A percentile compares a stretch with the other conserved stretches of the same genome.
Conservation (phyloP, 1,139 yeast genomes). For the Saccharomyces pastorianus region DNA sequence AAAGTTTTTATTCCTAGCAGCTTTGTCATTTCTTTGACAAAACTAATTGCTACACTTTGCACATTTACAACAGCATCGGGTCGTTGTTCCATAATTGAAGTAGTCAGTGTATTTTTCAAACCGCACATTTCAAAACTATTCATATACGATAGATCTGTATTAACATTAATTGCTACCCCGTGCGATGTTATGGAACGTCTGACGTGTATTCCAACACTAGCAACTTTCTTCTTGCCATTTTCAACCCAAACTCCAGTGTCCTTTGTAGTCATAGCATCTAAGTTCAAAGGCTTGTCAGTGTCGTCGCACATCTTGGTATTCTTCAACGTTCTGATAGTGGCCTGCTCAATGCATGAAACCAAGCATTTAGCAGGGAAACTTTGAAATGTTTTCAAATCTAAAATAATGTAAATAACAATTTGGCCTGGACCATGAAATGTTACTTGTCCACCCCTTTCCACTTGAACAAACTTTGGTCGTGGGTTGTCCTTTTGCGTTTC, state of each 20-base stretch:
- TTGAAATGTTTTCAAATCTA: conserved; percentile 60
- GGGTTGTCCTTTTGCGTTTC: conserved; percentile 32
- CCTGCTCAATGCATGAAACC: conserved; percentile 60
- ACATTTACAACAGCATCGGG: conserved; percentile 23
- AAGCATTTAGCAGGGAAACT: conserved; percentile 65
- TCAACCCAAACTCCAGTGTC: conserved; percentile 85
- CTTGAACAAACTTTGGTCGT: conserved; percentile 49
- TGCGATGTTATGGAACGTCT: conserved; percentile 81
- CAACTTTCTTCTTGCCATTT: conserved; percentile 52
- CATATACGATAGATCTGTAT: conserved; percentile 64
- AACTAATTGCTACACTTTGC: conserved; percentile 42
- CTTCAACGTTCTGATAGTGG: conserved; percentile 48
- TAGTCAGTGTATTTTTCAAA: conserved; percentile 50
- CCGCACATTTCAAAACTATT: conserved; percentile 82
- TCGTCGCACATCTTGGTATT: conserved; percentile 23
- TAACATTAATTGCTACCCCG: conserved; percentile 77
- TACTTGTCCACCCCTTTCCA: conserved; percentile 92
- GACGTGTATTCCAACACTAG: conserved; percentile 84
- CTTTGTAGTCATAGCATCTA: conserved; percentile 47
- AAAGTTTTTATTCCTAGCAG: conserved; percentile 40
- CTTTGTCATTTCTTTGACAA: conserved; percentile 47
- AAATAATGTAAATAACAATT: conserved; percentile 71
- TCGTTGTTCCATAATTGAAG: conserved; percentile 37
- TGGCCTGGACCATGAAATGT: conserved; percentile 98
- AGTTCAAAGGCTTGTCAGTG: conserved; percentile 29